A percentile compares a stretch with the other conserved stretches of the same genome.
Conservation (phyloP, 768 basidiomycete species). For the Termitomyces sp. region DNA sequence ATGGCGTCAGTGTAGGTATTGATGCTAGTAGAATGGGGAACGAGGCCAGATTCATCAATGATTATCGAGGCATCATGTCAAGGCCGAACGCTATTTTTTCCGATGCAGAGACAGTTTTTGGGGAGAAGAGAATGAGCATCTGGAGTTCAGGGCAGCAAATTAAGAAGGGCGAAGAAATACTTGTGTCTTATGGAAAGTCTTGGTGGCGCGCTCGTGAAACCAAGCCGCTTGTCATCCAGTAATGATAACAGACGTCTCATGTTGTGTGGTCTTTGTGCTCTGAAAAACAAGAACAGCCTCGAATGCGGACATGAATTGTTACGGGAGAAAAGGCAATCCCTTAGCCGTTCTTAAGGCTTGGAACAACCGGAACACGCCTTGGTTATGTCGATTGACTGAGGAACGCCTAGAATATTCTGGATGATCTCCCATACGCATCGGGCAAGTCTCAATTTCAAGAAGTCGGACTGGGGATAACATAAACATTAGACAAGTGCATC, state of each 20-base stretch:
- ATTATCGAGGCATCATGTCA: slow-evolving; percentile 73
- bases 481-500: neutral
- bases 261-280: neutral
- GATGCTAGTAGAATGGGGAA: slow-evolving; percentile 79
- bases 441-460: neutral
- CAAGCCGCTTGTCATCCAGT: neutral
- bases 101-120: slow-evolving; percentile 45
- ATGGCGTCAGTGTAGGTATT: slow-evolving; percentile 63
- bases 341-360: neutral
- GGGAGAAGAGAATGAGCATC: slow-evolving; percentile 74
- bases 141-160: slow-evolving; percentile 59
- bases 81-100: slow-evolving; percentile 71
- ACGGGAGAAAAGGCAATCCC: neutral
- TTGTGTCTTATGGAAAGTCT: slow-evolving; percentile 85
- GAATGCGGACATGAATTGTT: neutral
- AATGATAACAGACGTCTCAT: neutral
- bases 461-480: neutral
- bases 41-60: slow-evolving; percentile 86
- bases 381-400: neutral
- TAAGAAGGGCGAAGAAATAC: slow-evolving; percentile 76
- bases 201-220: slow-evolving; percentile 63
- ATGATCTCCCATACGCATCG: neutral
- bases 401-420: neutral
- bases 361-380: neutral
- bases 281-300: neutral